Evolutionary conservation across 257 asterid genomes (phyloP), one percentile per base, ranked within the genome.

Genomic region (Marsdenia floribunda): DNA sequence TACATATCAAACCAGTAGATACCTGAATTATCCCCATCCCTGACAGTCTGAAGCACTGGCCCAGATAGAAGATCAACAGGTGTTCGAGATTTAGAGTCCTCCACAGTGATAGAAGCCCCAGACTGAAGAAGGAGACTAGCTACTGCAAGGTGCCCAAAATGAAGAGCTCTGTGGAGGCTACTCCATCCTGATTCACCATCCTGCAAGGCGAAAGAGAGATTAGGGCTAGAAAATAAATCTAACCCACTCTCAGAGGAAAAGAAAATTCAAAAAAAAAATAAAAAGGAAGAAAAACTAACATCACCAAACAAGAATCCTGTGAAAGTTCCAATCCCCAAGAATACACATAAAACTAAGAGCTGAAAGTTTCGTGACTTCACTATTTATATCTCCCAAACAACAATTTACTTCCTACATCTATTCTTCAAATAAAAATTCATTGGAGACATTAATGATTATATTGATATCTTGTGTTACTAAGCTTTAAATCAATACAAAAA

Each of bases 181-280:
- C 93, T 95, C 98, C 98, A 95, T 79, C 96, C 98, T 13, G 99
- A 95, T 85, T 91, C 99, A 80, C 97, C 93, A 73, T 92, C 99
- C 99, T 95, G 89, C 74, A 40, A 81, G 76, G 59, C 29, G 63
- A 49, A 12, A 73, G 37, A 50, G 22, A 58, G 66, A 60, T 60
- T 26, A 60, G 22, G 4, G 38, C 18, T 11, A 59, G 37, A 59
- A 24, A 24, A 59, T 11, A 24, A 59, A 57, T n/a, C 63, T 22
- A 57, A 57, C 4, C 35, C 35, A 15, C 49, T 44, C 49, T 44
- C 12, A 44, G 49, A 44, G 49, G 49, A 44, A 44, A 44, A 44
- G 49, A 44, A 44, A 44, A 44, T 44, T 44, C 49, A 40, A 63
- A 3, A 12, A 0, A 61, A 63, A 29, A 29, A 29, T 29, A 29